Percentiles rank a stretch among this genome's conserved stretches.
These are phyloP conservation scores for Ophiosphaerella narmari DNA, from an alignment of 2,329 filamentous ascomycete species.

Conservation along the genomic window DNA sequence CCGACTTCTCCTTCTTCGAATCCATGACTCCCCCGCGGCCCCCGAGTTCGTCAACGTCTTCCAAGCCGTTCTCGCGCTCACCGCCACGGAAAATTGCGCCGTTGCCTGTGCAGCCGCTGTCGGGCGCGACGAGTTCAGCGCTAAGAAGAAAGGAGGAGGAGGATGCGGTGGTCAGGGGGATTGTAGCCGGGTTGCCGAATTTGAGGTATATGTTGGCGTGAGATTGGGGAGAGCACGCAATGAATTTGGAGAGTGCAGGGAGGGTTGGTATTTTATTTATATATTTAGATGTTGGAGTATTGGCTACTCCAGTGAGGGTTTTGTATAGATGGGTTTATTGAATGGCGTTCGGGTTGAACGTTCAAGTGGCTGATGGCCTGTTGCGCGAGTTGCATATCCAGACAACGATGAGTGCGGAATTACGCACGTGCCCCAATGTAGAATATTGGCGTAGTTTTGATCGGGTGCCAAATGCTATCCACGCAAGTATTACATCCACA, in stretches of 20 bases:
- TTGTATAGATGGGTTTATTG: background rate
- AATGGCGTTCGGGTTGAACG: too few relatives aligned
- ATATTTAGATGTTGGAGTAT: background rate
- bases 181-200: conserved; percentile 36
- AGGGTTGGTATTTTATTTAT: background rate
- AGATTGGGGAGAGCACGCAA: background rate
- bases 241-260: background rate
- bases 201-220: conserved; percentile 39
- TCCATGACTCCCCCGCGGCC: conserved; percentile 8
- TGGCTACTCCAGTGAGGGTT: too few relatives aligned
- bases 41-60: conserved; percentile 5
- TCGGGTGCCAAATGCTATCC: too few relatives aligned
- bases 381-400: too few relatives aligned
- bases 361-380: too few relatives aligned
- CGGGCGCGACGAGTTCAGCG: conserved; percentile 27
- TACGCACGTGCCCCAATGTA: too few relatives aligned
- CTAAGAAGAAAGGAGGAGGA: conserved; percentile 35
- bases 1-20: conserved; percentile 39
- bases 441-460: too few relatives aligned
- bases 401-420: too few relatives aligned
- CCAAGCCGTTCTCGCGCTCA: conserved; percentile 24
- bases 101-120: conserved; percentile 26
- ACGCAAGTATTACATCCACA: too few relatives aligned
- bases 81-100: conserved; percentile 21
- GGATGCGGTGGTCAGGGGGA: conserved; percentile 29